phyloP scores from a whole-genome alignment of 768 basidiomycete genomes.

The Stropharia rugosoannulata region DNA sequence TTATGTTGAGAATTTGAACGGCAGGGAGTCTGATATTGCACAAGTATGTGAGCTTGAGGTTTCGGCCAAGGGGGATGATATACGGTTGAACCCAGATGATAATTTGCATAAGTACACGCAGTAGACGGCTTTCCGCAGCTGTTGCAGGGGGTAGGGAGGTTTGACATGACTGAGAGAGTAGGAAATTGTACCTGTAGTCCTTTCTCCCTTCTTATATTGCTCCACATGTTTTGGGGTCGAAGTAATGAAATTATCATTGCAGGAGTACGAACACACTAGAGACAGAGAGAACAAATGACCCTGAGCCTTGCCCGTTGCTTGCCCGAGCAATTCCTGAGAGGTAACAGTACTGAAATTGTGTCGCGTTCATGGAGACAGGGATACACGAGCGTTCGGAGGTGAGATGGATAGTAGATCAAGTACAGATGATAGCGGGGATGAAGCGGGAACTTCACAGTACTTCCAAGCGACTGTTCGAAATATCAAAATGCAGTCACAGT shows the following conservation, averaged over 20 bases:
- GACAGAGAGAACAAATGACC: too few species aligned
- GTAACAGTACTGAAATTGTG: background rate
- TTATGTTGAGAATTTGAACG: background rate
- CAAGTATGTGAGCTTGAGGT: background rate
- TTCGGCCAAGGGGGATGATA: slow-evolving; percentile 1
- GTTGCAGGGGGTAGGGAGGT: slow-evolving; percentile 1
- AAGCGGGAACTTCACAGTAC: too few species aligned
- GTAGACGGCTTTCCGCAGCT: background rate
- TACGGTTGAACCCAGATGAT: background rate
- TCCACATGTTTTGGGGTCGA: background rate
- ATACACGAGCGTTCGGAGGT: background rate
- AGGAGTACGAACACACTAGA: too few species aligned
- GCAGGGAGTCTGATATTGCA: slow-evolving; percentile 3
- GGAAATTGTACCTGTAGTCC: background rate
- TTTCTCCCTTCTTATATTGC: background rate
- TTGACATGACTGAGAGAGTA: background rate
- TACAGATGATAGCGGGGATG: too few species aligned
- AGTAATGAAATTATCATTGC: background rate
- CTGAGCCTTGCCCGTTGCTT: too few species aligned
- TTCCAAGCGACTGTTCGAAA: too few species aligned
- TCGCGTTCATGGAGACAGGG: slow-evolving; percentile 1
- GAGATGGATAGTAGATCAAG: background rate
- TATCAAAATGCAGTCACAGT: slow-evolving; percentile 6
- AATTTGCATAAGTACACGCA: background rate
- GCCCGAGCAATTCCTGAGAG: too few species aligned